Base-by-base conservation (phyloP, 371 early-diverging fungal genomes). In the Rhizomucor miehei region DNA sequence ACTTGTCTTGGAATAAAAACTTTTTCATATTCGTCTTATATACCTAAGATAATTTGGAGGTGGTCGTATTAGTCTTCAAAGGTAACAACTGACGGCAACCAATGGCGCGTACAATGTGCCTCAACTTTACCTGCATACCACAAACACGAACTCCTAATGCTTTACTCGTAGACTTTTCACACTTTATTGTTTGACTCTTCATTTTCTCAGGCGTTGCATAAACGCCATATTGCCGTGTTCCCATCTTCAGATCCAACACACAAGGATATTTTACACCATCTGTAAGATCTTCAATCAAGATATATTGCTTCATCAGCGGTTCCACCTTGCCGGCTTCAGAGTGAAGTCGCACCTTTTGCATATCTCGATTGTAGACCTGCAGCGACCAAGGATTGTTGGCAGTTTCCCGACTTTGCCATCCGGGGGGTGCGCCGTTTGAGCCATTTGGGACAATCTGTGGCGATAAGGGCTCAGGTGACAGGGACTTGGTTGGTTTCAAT, bases 191-290 rank as follows among this genome's bases (percentile, higher is more conserved):
- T 67, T 96, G 95, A 41, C 88, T 89, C 21, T 73, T 64, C 44
- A 84, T 77, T 67, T 97, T 97, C 36, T 85, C 82, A 11, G 78
- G 73, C 1, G 89, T 72, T 0, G 90, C 93, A 71, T 90, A 78
- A 48, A 96, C 84, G 1, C 97, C 94, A 63, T 95, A 89, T 70
- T 97, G 97, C 3, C 97, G 77, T 12, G 92, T 93, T 16, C 97
- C 97, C 95, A 97, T 95, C 62, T 97, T 97, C 54, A 97, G 79
- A 67, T 97, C 96, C 48, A 97, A 79, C 20, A 97, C 89, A 56
- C 95, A 95, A 0, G 97, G 96, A 16, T 81, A 79, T 59, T 79
- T 73, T 59, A 91, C 73, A 2, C 89, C 85, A 2, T 86, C 85
- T 0, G 97, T 96, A 50, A 97, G 73, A 71, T 97, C 97, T 53